phyloP scores from a whole-genome alignment of 2,329 filamentous ascomycete genomes.

The Microsporum canis region DNA sequence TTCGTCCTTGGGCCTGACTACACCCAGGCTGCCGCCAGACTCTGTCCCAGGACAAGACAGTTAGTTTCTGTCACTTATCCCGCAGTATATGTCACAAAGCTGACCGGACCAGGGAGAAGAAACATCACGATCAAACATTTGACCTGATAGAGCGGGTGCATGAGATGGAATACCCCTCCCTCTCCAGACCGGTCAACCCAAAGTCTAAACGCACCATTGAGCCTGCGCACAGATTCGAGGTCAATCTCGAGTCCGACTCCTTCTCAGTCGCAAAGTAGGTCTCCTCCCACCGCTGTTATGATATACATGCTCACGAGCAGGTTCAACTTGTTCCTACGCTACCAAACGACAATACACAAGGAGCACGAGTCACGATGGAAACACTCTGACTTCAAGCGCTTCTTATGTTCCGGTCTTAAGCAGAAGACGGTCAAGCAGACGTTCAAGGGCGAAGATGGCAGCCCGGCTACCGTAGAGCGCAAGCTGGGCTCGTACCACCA shows the following conservation, averaged over 20 bases:
- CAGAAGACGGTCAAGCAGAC: conserved; percentile 26
- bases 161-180: conserved; percentile 33
- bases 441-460: background rate
- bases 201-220: conserved; percentile 34
- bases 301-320: conserved; percentile 15
- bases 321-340: conserved; percentile 37
- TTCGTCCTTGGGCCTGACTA: conserved; percentile 40
- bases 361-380: conserved; percentile 36
- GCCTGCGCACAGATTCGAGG: conserved; percentile 40
- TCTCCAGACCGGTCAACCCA: conserved; percentile 36
- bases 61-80: conserved; percentile 18
- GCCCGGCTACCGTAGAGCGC: conserved; percentile 24
- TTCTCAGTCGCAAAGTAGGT: conserved; percentile 37
- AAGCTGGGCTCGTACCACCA: conserved; percentile 41
- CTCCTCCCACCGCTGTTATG: background rate
- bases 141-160: conserved; percentile 34
- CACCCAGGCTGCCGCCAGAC: conserved; percentile 33
- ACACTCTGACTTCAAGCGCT: conserved; percentile 35
- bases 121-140: conserved; percentile 32
- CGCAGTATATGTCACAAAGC: background rate
- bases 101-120: conserved; percentile 31
- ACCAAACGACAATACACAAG: conserved; percentile 37
- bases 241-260: conserved; percentile 38
- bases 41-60: conserved; percentile 37
- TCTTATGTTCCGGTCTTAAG: conserved; percentile 38